phyloP scores from a whole-genome alignment of 441 rosid species.

The Brassica balearica region DNA sequence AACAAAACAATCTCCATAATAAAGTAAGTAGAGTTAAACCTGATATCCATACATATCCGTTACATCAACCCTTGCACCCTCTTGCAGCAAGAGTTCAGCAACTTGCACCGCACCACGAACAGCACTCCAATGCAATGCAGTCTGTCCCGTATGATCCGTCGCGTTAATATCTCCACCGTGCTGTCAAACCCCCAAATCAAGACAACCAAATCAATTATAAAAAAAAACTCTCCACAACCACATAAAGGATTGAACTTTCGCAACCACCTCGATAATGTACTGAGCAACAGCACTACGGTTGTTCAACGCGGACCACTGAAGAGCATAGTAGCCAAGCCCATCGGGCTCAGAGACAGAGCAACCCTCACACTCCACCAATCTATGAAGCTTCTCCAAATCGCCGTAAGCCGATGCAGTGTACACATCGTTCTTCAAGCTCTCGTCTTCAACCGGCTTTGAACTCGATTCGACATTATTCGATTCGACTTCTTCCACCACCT shows the following conservation, averaged over 20 bases:
- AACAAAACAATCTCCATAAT: conserved; percentile 15
- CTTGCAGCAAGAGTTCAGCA: conserved; percentile 82
- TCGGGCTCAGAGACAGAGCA: conserved; percentile 86
- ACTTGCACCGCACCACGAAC: conserved; percentile 89
- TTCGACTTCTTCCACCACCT: conserved; percentile 71
- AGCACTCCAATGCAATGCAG: conserved; percentile 99
- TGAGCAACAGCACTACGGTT: conserved; percentile 71
- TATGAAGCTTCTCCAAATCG: conserved; percentile 54
- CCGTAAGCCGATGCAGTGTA: too few species aligned
- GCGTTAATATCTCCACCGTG: conserved; percentile 92
- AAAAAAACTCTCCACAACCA: neutral
- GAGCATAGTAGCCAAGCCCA: conserved; percentile 74
- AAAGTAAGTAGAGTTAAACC: conserved; percentile 49
- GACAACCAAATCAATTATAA: too few species aligned
- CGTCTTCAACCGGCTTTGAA: conserved; percentile 43
- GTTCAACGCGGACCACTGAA: conserved; percentile 97
- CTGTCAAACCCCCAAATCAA: conserved; percentile 46
- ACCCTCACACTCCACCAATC: conserved; percentile 87
- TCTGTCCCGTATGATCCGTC: conserved; percentile 90
- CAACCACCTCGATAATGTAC: neutral
- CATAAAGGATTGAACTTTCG: neutral
- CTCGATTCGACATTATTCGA: conserved; percentile 47
- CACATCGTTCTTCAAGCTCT: conserved; percentile 55
- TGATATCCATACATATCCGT: conserved; percentile 89
- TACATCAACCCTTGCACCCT: conserved; percentile 76